Conservation (phyloP, 2,329 filamentous ascomycete species). For the Pseudopithomyces maydicus region DNA sequence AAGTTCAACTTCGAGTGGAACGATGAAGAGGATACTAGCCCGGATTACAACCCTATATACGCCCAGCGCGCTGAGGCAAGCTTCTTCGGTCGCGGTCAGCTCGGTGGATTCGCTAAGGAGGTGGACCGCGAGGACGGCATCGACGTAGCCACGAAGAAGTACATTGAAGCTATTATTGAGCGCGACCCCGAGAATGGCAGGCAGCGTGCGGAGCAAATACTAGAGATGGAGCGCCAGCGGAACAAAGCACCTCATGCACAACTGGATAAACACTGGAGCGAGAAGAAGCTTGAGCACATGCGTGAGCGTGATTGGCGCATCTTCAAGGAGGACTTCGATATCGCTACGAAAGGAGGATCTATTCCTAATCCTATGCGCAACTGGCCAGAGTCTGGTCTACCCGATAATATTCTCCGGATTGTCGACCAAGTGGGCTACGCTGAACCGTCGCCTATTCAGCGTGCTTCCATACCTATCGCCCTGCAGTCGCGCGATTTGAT, state of each 20-base stretch:
- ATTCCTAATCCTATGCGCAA: constrained; percentile 96
- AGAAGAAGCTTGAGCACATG: constrained; percentile 93
- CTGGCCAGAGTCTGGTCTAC: constrained; percentile 85
- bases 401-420: constrained; percentile 77
- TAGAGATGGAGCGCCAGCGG: constrained; percentile 82
- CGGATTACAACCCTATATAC: constrained; percentile 82
- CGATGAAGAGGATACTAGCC: constrained; percentile 87
- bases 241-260: constrained; percentile 74
- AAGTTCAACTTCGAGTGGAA: constrained; percentile 99
- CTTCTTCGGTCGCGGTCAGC: constrained; percentile 70
- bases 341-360: constrained; percentile 86
- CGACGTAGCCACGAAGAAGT: constrained; percentile 52
- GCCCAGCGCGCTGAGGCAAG: constrained; percentile 68
- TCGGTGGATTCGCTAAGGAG: constrained; percentile 70
- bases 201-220: constrained; percentile 75
- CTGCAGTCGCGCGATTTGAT: constrained; percentile 94
- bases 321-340: constrained; percentile 99
- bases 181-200: constrained; percentile 77
- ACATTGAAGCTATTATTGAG: constrained; percentile 72
- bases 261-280: constrained; percentile 92
- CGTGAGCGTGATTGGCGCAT: constrained; percentile 98
- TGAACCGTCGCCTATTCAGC: constrained; percentile 89
- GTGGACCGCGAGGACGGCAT: constrained; percentile 51
- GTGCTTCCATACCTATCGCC: constrained; percentile 94
- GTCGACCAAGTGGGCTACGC: constrained; percentile 85